Percentiles rank a stretch among this genome's conserved stretches.
Evolutionary conservation across 495 filamentous ascomycete genomes (phyloP).

Genomic region (Collariella sp.): DNA sequence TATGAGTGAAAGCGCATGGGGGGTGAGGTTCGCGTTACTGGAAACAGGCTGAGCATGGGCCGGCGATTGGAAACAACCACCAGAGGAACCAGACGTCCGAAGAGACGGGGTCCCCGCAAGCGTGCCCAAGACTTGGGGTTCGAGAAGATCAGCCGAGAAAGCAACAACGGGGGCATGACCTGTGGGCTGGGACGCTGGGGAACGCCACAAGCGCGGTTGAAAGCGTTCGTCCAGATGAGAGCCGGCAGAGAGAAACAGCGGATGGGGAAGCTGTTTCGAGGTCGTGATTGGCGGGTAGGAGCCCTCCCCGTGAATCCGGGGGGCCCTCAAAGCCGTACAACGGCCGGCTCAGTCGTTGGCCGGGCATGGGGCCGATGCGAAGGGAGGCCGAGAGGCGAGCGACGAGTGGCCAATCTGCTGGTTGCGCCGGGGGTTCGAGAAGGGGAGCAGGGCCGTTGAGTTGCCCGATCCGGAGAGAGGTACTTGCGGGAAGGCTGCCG

Average conservation of each 20-base stretch:
- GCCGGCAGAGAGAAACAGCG: not conserved
- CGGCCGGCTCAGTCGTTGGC: not conserved
- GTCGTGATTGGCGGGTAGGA: conserved; percentile 14
- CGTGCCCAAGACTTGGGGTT: not conserved
- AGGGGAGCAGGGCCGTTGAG: conserved; percentile 2
- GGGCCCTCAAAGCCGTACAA: too few relatives aligned
- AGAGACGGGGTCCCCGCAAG: not conserved
- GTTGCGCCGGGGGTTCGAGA: conserved; percentile 8
- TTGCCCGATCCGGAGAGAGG: not conserved
- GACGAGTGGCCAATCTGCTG: not conserved
- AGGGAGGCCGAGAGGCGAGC: not conserved
- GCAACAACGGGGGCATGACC: not conserved
- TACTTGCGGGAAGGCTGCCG: not conserved
- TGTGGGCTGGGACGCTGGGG: not conserved
- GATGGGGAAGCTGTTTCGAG: not conserved
- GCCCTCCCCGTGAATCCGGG: conserved; percentile 13
- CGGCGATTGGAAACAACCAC: not conserved
- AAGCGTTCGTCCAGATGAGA: conserved; percentile 1
- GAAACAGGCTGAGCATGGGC: not conserved
- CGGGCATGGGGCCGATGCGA: not conserved
- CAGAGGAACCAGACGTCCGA: not conserved
- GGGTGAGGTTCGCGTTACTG: not conserved
- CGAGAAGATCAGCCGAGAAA: not conserved
- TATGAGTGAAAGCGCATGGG: not conserved
- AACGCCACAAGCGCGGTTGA: conserved; percentile 8